A percentile compares a stretch with the other conserved stretches of the same genome.
These are phyloP conservation scores for Pseudogymnoascus sp. DNA, from an alignment of 2,329 filamentous ascomycete species.

Conservation along the genomic window DNA sequence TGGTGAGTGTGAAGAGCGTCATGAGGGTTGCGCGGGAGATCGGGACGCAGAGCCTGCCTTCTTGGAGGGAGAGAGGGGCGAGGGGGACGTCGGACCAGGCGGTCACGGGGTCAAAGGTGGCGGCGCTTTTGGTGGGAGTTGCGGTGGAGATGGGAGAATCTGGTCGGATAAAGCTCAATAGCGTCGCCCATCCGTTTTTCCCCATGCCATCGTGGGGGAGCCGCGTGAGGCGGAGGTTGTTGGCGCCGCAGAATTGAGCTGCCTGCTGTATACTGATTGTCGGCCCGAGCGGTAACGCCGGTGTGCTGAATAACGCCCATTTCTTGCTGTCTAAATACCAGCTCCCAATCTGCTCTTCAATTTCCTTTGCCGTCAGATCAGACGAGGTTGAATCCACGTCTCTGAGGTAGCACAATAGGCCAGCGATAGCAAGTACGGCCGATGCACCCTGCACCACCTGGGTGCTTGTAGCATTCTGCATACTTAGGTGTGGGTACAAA, in stretches of 20 bases:
- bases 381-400: neutral
- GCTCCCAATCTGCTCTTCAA: neutral
- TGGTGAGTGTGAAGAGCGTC: constrained; percentile 19
- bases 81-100: constrained; percentile 1
- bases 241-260: constrained; percentile 12
- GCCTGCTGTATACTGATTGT: constrained; percentile 9
- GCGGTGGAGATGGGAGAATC: neutral
- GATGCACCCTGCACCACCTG: neutral
- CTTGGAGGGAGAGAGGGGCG: neutral
- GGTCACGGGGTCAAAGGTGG: neutral
- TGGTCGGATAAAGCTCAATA: constrained; percentile 7
- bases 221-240: constrained; percentile 10
- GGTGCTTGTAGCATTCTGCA: neutral
- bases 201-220: constrained; percentile 7
- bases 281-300: neutral
- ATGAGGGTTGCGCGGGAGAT: constrained; percentile 14
- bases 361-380: neutral
- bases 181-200: constrained; percentile 7
- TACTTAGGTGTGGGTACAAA: neutral
- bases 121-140: neutral
- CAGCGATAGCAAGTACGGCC: neutral
- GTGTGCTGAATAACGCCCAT: neutral
- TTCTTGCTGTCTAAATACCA: neutral
- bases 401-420: neutral
- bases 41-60: constrained; percentile 2